phyloP scores from a whole-genome alignment of 129 eudicot species.

The Flaveria robusta region DNA sequence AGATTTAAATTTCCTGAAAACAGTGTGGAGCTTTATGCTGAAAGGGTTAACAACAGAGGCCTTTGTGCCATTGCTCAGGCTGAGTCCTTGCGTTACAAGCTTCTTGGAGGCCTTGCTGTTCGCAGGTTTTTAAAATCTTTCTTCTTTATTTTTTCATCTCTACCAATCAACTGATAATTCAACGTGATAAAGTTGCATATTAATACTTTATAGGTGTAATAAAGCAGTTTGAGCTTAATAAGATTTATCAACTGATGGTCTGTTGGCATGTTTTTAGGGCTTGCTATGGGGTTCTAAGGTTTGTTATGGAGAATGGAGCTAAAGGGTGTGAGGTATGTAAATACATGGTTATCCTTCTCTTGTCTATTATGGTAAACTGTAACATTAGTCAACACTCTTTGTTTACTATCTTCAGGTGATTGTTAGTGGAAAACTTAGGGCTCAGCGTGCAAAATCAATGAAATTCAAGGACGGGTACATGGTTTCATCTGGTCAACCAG shows the following conservation, averaged over 20 bases:
- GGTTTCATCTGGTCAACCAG: constrained; percentile 77
- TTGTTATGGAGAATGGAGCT: constrained; percentile 78
- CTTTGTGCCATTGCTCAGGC: constrained; percentile 70
- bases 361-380: not conserved
- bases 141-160: not conserved
- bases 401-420: constrained; percentile 41
- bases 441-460: constrained; percentile 75
- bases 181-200: not conserved
- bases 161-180: not conserved
- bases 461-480: constrained; percentile 77
- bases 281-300: constrained; percentile 68
- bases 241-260: not conserved
- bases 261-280: constrained; percentile 41
- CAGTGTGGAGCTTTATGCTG: constrained; percentile 73
- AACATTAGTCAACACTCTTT: not conserved
- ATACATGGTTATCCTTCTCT: not conserved
- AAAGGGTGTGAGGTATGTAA: constrained; percentile 67
- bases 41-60: constrained; percentile 75
- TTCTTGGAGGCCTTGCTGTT: constrained; percentile 74
- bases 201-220: constrained; percentile 8
- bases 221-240: constrained; percentile 23
- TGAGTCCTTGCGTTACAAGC: constrained; percentile 73
- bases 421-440: constrained; percentile 72
- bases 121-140: constrained; percentile 42
- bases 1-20: constrained; percentile 66